Conservation (phyloP, 352 stramenopile genomes). For the Phytophthora pluvialis region DNA sequence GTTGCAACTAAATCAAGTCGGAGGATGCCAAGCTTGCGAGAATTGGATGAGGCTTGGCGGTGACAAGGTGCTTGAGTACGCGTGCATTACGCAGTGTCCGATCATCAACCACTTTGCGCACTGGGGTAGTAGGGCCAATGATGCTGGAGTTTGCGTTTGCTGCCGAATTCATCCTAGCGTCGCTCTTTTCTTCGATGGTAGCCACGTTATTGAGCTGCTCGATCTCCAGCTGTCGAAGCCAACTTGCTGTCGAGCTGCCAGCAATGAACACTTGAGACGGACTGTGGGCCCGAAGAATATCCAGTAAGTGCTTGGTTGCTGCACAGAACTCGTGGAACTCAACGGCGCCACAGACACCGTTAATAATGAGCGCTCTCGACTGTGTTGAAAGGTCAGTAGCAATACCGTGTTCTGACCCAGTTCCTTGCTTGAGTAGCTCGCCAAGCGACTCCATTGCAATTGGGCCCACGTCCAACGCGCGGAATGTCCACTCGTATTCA, state of each 20-base stretch:
- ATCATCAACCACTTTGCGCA: slow-evolving; percentile 33
- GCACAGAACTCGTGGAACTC: slow-evolving; percentile 61
- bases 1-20: slow-evolving; percentile 7
- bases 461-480: slow-evolving; percentile 67
- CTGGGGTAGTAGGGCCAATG: background rate
- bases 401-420: slow-evolving; percentile 3
- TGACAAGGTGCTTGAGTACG: slow-evolving; percentile 49
- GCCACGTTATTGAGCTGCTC: slow-evolving; percentile 8
- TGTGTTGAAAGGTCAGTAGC: background rate
- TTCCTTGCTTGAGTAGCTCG: background rate
- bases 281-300: slow-evolving; percentile 17
- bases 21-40: slow-evolving; percentile 25
- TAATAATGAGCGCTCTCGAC: slow-evolving; percentile 42
- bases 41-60: slow-evolving; percentile 49
- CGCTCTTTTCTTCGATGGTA: slow-evolving; percentile 1
- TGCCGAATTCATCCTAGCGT: background rate
- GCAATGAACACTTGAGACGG: slow-evolving; percentile 34
- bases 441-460: slow-evolving; percentile 50
- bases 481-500: slow-evolving; percentile 63
- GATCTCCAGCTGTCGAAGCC: slow-evolving; percentile 27
- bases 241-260: slow-evolving; percentile 32
- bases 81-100: slow-evolving; percentile 28
- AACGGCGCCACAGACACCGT: slow-evolving; percentile 57
- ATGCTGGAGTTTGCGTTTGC: background rate
- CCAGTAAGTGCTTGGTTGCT: slow-evolving; percentile 41